phyloP scores from a whole-genome alignment of 345 rosid genomes.

The Microthlaspi erraticum region DNA sequence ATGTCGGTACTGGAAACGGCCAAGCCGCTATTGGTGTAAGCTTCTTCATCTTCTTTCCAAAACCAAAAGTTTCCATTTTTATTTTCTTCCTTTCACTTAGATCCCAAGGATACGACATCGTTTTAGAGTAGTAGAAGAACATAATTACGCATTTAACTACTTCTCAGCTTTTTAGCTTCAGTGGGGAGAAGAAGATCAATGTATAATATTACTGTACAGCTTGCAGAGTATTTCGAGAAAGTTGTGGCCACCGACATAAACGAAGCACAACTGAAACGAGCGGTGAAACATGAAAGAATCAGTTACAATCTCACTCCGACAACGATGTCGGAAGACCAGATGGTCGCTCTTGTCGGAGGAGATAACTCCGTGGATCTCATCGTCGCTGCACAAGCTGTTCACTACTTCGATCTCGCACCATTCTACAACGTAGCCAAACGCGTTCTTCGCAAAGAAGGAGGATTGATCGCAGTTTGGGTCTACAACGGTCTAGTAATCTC shows the following conservation, averaged over 20 bases:
- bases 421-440: conserved; percentile 46
- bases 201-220: conserved; percentile 44
- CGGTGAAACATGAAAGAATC: conserved; percentile 51
- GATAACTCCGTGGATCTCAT: conserved; percentile 60
- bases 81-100: neutral
- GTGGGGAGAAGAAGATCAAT: neutral
- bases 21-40: conserved; percentile 66
- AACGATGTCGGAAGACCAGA: conserved; percentile 58
- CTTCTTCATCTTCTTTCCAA: conserved; percentile 26
- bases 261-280: conserved; percentile 57
- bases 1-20: conserved; percentile 73
- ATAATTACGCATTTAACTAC: neutral
- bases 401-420: conserved; percentile 37
- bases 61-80: conserved; percentile 13
- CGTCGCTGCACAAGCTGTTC: conserved; percentile 45
- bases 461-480: conserved; percentile 42
- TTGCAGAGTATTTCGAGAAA: conserved; percentile 62
- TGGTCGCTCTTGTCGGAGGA: conserved; percentile 52
- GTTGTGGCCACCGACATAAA: conserved; percentile 69
- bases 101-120: neutral
- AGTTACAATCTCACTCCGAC: conserved; percentile 57
- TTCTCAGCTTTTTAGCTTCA: neutral
- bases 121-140: neutral
- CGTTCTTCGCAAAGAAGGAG: conserved; percentile 42
- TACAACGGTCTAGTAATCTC: conserved; percentile 39